A percentile compares a stretch with the other conserved stretches of the same genome.
phyloP scores from a whole-genome alignment of 179 eudicot genomes.

The Spergularia azorica region DNA sequence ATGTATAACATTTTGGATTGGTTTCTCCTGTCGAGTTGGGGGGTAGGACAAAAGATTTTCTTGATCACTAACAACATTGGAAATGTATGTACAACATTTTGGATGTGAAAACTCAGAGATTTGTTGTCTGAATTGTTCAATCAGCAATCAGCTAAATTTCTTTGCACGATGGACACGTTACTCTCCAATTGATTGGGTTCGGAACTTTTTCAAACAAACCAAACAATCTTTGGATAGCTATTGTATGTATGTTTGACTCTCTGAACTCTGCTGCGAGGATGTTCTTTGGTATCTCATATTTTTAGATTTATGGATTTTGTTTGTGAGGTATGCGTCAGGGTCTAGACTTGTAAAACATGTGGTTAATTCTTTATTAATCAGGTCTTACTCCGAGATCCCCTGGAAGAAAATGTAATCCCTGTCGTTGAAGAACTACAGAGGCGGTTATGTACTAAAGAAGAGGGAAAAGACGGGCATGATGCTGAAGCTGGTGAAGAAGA shows the following conservation, averaged over 20 bases:
- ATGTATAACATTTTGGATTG: background rate
- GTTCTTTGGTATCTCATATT: background rate
- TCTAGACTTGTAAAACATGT: background rate
- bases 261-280: background rate
- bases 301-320: background rate
- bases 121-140: background rate
- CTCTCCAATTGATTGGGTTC: background rate
- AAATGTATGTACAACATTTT: background rate
- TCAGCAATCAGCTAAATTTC: background rate
- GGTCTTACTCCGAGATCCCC: constrained; percentile 87
- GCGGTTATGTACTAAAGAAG: constrained; percentile 56
- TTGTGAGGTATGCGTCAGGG: background rate
- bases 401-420: constrained; percentile 73
- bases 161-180: background rate
- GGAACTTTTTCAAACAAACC: background rate
- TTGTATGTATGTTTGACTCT: background rate
- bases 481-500: constrained; percentile 70
- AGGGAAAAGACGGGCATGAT: constrained; percentile 53
- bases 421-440: constrained; percentile 79
- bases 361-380: constrained; percentile 14
- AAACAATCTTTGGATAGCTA: background rate
- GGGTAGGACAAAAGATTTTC: no score
- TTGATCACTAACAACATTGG: background rate
- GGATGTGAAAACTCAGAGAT: background rate
- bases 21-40: no score